Base-by-base conservation (phyloP, 805 yeast genomes). In the Suhomyces xylopsoci region DNA sequence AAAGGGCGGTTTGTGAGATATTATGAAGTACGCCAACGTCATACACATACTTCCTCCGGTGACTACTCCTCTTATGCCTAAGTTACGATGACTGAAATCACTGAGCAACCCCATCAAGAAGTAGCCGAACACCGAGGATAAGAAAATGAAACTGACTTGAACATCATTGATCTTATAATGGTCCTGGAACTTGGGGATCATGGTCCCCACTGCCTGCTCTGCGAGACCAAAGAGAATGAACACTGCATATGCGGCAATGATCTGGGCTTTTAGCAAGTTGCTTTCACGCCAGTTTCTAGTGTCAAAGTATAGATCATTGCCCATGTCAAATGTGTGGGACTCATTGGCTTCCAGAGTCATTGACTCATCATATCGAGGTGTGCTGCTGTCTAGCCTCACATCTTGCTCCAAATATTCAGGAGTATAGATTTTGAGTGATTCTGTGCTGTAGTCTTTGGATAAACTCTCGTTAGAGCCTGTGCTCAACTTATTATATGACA, bases 181-280 rank as follows among this genome's bases (percentile, higher is more conserved):
- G 4, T 61, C 63, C 50, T 81, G 77, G 14, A 84, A 56, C 38
- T 76, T 68, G 1, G 87, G 86, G 54, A 85, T 70, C 40, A 84
- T 61, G 0, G 88, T 77, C 0, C 90, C 90, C 15, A 83, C 64
- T 0, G 86, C 73, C 62, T 84, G 87, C 58, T 85, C 90, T 5
- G 78, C 73, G 26, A 84, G 61, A 0, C 90, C 90, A 53, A 81
- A 65, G 1, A 81, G 60, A 1, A 74, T 61, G 58, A 83, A 79
- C 1, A 73, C 62, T 22, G 67, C 40, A 53, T 70, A 78, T 1
- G 75, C 63, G 0, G 76, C 62, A 0, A 68, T 1, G 22, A 83
- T 67, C 62, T 83, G 87, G 4, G 62, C n/a, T 51, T 71, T 71
- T 10, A 83, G 63, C 34, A 66, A 62, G 3, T 32, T 26, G 34